Base-by-base conservation (phyloP, 352 stramenopile genomes). In the Phytophthora boehmeriae region DNA sequence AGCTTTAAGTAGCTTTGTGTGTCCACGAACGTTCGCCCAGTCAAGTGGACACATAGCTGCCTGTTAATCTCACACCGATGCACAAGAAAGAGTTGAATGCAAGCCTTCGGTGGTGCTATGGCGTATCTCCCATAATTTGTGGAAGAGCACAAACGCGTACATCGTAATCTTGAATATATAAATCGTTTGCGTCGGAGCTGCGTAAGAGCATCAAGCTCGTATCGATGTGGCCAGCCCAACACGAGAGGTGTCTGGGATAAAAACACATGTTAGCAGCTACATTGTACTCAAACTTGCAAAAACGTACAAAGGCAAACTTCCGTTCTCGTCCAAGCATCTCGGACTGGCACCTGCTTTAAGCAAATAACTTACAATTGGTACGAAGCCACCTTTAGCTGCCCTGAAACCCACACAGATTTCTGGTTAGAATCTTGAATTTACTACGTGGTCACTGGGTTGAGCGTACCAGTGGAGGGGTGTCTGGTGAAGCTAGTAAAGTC, bases 91-190 rank as follows among this genome's bases (percentile, higher is more conserved):
- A 54, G 19, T 9, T 14, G 44, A 11, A 28, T 19, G 16, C 39
- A 19, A 46, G 13, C 35, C 22, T 50, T 10, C 6, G 25, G 25
- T 30, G 25, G 3, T 6, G 16, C 13, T 2, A 34, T 51, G n/a
- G n/a, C n/a, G n/a, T n/a, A n/a, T n/a, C n/a, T n/a, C n/a, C n/a
- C n/a, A 17, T 19, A 38, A 41, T 19, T 9, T 14, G 17, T 14
- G 36, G 5, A n/a, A 51, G n/a, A 45, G 16, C 14, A 17, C 3
- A 30, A 2, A 1, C n/a, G 16, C 55, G 39, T 65, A 84, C 78
- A 32, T 93, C 83, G 36, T 85, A 93, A 64, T 93, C 83, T 5
- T 74, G 74, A 8, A 89, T 56, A 39, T 89, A 89, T 19, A 93
- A 59, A 39, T 91, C 83, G 28, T 73, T 80, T 1, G 66, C 63